phyloP scores from a whole-genome alignment of 495 filamentous ascomycete species.

The Bombardia bombarda region DNA sequence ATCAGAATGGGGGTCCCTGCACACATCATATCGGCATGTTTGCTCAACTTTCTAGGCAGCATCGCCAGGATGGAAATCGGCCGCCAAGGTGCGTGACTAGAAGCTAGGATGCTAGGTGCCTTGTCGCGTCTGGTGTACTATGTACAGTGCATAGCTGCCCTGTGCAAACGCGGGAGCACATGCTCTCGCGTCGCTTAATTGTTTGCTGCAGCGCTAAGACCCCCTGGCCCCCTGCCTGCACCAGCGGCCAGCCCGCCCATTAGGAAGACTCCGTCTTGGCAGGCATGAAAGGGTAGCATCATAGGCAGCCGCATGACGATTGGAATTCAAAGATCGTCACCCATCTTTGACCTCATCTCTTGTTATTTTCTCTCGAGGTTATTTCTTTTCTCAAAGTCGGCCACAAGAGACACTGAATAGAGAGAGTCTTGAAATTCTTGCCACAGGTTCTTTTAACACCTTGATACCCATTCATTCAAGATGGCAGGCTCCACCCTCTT shows the following conservation, averaged over 20 bases:
- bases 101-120: no score
- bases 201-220: not conserved
- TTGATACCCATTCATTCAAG: not conserved
- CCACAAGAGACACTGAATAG: no score
- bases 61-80: constrained; percentile 5
- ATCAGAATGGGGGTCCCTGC: not conserved
- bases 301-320: no score
- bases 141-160: constrained; percentile 4
- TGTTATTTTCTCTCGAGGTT: no score
- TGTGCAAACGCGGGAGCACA: constrained; percentile 21
- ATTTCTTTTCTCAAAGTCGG: no score
- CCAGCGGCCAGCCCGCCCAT: not conserved
- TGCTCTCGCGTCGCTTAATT: constrained; percentile 18
- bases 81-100: no score
- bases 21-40: not conserved
- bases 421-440: no score
- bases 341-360: no score
- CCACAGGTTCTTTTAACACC: no score
- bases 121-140: not conserved
- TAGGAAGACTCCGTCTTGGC: no score
- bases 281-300: no score
- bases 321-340: no score
- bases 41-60: constrained; percentile 17
- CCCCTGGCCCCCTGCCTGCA: not conserved
- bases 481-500: constrained; percentile 24